Conservation (phyloP, 2,329 filamentous ascomycete species). For the Colletotrichum abscissum region DNA sequence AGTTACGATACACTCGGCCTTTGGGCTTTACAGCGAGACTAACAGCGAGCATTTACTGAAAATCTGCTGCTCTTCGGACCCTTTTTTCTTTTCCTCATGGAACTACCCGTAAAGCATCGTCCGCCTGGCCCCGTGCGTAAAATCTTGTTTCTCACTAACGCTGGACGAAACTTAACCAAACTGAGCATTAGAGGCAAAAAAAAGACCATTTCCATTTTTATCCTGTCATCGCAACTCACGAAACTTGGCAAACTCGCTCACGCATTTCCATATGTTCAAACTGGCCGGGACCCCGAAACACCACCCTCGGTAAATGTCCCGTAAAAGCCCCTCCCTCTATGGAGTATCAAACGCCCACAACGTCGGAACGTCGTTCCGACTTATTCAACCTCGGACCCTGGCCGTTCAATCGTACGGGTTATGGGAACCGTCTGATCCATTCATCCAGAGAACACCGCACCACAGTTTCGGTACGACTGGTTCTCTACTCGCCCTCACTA, state of each 20-base stretch:
- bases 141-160: not conserved
- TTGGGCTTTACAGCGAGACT: slow-evolving; percentile 1
- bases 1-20: not conserved
- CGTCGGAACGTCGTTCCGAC: not conserved
- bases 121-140: not conserved
- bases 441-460: not conserved
- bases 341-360: not conserved
- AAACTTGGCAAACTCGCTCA: not conserved
- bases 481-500: not conserved
- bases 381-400: not conserved
- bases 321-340: not conserved
- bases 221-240: not conserved
- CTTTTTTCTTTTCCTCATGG: not conserved
- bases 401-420: too few species aligned
- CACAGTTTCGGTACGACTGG: not conserved
- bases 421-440: not conserved
- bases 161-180: not conserved
- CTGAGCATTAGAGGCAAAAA: not conserved
- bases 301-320: not conserved
- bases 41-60: not conserved
- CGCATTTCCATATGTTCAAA: not conserved
- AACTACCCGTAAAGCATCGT: not conserved
- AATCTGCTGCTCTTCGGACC: not conserved
- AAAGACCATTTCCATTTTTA: not conserved
- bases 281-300: not conserved